phyloP scores from a whole-genome alignment of 129 eudicot species.

The Daucus carota region DNA sequence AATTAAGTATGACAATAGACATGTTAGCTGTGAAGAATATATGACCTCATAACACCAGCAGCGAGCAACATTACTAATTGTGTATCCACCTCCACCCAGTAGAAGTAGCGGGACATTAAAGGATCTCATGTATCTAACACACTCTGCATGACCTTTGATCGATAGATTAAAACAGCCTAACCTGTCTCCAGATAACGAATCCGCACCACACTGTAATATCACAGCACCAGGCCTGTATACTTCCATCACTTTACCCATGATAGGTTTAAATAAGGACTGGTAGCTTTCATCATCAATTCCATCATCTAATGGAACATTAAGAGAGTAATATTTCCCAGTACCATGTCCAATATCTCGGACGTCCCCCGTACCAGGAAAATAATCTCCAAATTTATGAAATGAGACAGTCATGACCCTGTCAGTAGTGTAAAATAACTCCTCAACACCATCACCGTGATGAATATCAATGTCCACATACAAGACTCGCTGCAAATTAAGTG shows the following conservation, averaged over 20 bases:
- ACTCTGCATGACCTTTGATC: slow-evolving; percentile 21
- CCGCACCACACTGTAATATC: slow-evolving; percentile 16
- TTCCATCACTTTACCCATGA: slow-evolving; percentile 61
- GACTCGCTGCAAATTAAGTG: slow-evolving; percentile 42
- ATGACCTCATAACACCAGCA: slow-evolving; percentile 19
- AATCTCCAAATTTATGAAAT: slow-evolving; percentile 60
- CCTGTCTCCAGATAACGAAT: slow-evolving; percentile 20
- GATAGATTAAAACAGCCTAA: slow-evolving; percentile 17
- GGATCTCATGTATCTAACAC: slow-evolving; percentile 17
- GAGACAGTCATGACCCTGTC: slow-evolving; percentile 68
- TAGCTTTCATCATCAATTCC: slow-evolving; percentile 64
- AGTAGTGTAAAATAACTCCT: slow-evolving; percentile 56
- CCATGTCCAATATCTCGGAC: slow-evolving; percentile 43
- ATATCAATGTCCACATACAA: slow-evolving; percentile 58
- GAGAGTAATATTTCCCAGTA: slow-evolving; percentile 52
- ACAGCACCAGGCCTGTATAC: slow-evolving; percentile 32
- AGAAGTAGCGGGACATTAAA: slow-evolving; percentile 14
- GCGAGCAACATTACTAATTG: slow-evolving; percentile 21
- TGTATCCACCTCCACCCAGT: slow-evolving; percentile 21
- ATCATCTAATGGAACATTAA: slow-evolving; percentile 61
- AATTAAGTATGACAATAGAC: not conserved
- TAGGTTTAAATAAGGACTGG: slow-evolving; percentile 44
- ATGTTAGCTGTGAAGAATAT: not conserved
- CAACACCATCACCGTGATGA: slow-evolving; percentile 70
- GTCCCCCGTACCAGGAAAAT: slow-evolving; percentile 66